phyloP scores from a whole-genome alignment of 2,329 filamentous ascomycete genomes.

The Alternaria burnsii region DNA sequence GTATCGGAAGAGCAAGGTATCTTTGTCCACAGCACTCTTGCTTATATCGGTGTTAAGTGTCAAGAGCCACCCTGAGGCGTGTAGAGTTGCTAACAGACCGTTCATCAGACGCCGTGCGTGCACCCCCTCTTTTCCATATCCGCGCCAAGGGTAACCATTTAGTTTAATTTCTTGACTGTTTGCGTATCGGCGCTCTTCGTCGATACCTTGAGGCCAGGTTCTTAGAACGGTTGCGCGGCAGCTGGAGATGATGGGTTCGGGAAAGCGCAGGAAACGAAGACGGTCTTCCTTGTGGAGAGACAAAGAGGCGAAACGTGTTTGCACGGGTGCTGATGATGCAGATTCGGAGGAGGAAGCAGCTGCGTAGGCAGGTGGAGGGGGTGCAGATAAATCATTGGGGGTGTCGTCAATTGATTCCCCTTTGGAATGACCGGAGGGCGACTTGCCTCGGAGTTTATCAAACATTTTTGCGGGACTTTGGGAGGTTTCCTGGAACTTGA shows the following conservation, averaged over 20 bases:
- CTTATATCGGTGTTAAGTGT: constrained; percentile 49
- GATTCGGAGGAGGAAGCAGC: constrained; percentile 16
- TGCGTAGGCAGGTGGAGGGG: constrained; percentile 21
- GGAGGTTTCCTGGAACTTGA: not conserved
- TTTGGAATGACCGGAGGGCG: constrained; percentile 21
- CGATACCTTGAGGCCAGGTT: constrained; percentile 44
- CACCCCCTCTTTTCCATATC: constrained; percentile 36
- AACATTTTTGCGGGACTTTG: constrained; percentile 12
- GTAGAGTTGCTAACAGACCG: constrained; percentile 34
- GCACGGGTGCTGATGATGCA: constrained; percentile 16
- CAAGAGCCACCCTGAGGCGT: constrained; percentile 50
- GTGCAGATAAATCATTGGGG: constrained; percentile 4
- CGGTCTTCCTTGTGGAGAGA: constrained; percentile 34
- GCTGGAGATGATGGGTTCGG: constrained; percentile 32
- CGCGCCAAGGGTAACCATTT: constrained; percentile 48
- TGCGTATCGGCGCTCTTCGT: constrained; percentile 43
- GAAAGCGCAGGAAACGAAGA: constrained; percentile 51
- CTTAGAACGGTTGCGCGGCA: constrained; percentile 34
- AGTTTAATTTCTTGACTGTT: constrained; percentile 51
- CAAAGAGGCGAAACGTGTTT: constrained; percentile 35
- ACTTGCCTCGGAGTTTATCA: constrained; percentile 24
- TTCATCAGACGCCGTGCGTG: constrained; percentile 44
- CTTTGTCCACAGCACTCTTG: constrained; percentile 36
- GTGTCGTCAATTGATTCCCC: constrained; percentile 9
- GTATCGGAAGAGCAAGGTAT: constrained; percentile 51